phyloP scores from a whole-genome alignment of 2,329 filamentous ascomycete species.

The Alternaria viburni region DNA sequence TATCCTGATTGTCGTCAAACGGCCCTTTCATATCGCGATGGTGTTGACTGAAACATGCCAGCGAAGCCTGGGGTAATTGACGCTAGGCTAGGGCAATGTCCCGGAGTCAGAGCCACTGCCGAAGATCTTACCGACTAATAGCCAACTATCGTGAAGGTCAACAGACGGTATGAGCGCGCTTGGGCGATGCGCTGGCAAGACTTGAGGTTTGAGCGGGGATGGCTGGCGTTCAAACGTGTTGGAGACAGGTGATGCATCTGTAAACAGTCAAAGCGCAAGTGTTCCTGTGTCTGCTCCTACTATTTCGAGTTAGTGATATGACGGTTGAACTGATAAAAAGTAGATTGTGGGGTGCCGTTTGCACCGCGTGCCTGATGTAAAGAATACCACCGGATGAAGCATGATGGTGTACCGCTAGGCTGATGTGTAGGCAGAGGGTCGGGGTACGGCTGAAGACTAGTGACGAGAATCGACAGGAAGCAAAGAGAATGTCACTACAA shows the following conservation, averaged over 20 bases:
- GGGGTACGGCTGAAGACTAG: neutral
- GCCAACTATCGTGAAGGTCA: neutral
- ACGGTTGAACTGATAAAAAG: neutral
- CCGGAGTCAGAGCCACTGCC: neutral
- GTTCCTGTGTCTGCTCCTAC: neutral
- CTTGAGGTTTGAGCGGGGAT: neutral
- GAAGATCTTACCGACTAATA: slow-evolving; percentile 9
- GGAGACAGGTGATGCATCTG: neutral
- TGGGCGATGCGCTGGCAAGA: neutral
- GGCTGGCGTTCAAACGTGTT: neutral
- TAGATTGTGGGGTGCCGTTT: slow-evolving; percentile 8
- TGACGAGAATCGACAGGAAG: neutral
- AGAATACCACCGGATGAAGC: neutral
- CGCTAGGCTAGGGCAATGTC: neutral
- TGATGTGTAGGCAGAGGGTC: neutral
- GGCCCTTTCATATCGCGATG: slow-evolving; percentile 1
- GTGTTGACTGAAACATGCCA: slow-evolving; percentile 23
- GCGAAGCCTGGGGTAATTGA: slow-evolving; percentile 9
- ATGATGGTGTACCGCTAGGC: neutral
- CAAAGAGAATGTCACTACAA: neutral
- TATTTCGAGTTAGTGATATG: neutral
- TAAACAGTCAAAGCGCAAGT: neutral
- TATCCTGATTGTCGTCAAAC: neutral
- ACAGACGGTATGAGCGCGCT: neutral
- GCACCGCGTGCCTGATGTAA: slow-evolving; percentile 9